Percentiles rank a stretch among this genome's conserved stretches.
These are phyloP conservation scores for Fusarium sp. DNA, from an alignment of 2,329 filamentous ascomycete genomes.

Conservation along the genomic window DNA sequence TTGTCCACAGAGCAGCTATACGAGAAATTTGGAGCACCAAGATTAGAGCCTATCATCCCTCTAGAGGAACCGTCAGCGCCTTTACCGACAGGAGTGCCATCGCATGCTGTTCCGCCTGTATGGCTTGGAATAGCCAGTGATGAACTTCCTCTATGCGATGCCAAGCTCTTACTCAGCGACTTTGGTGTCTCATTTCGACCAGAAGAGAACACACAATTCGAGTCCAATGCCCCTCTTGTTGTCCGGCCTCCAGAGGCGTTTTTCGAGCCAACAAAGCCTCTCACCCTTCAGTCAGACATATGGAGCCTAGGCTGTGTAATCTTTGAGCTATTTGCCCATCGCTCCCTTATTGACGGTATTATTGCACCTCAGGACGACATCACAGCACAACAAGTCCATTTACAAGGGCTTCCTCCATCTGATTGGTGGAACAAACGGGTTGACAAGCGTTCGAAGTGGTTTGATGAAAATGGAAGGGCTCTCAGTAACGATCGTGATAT, in stretches of 20 bases:
- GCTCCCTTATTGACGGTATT: conserved; percentile 37
- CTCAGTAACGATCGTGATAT: conserved; percentile 10
- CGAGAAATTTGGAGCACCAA: conserved; percentile 37
- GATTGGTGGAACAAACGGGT: conserved; percentile 44
- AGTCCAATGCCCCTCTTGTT: conserved; percentile 49
- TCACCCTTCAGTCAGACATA: conserved; percentile 54
- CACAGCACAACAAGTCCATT: conserved; percentile 35
- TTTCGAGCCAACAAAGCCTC: conserved; percentile 51
- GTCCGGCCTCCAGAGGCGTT: conserved; percentile 52
- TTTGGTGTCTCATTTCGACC: conserved; percentile 54
- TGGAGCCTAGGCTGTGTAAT: conserved; percentile 56
- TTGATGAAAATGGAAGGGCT: conserved; percentile 30
- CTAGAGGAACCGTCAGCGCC: conserved; percentile 35
- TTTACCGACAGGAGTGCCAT: conserved; percentile 44
- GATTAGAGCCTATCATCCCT: conserved; percentile 39
- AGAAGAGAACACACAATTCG: conserved; percentile 28
- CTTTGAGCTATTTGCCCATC: conserved; percentile 50
- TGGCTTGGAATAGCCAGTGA: conserved; percentile 53
- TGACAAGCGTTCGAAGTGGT: conserved; percentile 33
- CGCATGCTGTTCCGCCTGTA: conserved; percentile 47
- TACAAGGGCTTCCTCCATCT: conserved; percentile 30
- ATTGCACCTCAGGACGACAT: conserved; percentile 34
- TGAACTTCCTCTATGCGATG: conserved; percentile 44
- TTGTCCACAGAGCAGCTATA: conserved; percentile 47
- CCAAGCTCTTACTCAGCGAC: conserved; percentile 46